phyloP scores from a whole-genome alignment of 2,329 filamentous ascomycete genomes.

The Emmonsiellopsis sp. region DNA sequence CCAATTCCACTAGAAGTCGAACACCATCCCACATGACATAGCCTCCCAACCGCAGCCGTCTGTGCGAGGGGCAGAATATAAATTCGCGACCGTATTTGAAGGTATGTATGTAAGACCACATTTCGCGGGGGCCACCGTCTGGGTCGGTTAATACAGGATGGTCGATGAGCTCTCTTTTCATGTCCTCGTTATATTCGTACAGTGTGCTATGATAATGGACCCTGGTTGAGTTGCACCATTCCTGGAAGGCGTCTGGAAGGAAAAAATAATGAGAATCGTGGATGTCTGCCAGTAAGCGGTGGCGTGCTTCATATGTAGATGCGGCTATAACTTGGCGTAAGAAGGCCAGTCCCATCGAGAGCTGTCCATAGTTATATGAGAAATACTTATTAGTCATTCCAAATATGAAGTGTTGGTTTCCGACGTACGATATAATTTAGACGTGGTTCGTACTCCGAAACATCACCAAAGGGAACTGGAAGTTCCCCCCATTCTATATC shows the following conservation, averaged over 20 bases:
- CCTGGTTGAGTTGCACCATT: no score
- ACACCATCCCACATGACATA: conserved; percentile 10
- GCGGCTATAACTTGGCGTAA: no score
- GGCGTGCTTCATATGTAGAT: no score
- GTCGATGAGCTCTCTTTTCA: no score
- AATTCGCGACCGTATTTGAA: not conserved
- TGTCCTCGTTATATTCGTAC: no score
- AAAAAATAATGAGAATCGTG: no score
- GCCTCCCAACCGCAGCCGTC: conserved; percentile 2
- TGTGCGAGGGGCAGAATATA: not conserved
- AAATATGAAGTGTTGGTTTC: no score
- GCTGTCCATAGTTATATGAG: not conserved
- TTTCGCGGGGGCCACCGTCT: conserved; percentile 4
- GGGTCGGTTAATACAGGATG: not conserved
- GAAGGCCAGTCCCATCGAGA: conserved; percentile 3
- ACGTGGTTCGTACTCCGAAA: not conserved
- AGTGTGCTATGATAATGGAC: not conserved
- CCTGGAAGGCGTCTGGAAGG: no score
- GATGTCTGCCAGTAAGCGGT: no score
- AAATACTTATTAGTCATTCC: no score
- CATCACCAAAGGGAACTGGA: not conserved
- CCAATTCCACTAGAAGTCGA: conserved; percentile 6
- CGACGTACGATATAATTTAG: no score
- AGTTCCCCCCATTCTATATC: conserved; percentile 6
- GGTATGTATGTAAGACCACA: conserved; percentile 6